Conservation (phyloP, 495 filamentous ascomycete genomes). For the Penicillium dipodomyicola region DNA sequence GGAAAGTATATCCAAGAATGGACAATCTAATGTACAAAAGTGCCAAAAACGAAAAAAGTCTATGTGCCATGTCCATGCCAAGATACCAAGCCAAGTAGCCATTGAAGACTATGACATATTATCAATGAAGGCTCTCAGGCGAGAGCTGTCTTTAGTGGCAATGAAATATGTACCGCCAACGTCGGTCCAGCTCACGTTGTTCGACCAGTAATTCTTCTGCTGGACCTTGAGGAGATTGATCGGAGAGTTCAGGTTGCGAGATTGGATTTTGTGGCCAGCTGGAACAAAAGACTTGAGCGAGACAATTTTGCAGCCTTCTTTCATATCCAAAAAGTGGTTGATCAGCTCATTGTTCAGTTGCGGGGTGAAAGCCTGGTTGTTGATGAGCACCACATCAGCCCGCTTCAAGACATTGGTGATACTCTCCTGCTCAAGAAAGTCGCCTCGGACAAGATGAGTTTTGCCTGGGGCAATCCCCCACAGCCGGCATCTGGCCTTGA, state of each 20-base stretch:
- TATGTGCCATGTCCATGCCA: conserved; percentile 7
- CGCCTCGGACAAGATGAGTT: conserved; percentile 77
- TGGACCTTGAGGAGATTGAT: conserved; percentile 75
- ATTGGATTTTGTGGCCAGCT: conserved; percentile 63
- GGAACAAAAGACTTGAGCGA: conserved; percentile 80
- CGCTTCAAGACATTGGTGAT: conserved; percentile 71
- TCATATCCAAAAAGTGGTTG: conserved; percentile 90
- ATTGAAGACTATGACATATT: conserved; percentile 26
- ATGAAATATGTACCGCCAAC: conserved; percentile 82
- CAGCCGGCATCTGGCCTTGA: conserved; percentile 74
- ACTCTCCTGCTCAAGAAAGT: conserved; percentile 72
- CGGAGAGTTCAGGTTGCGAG: conserved; percentile 68
- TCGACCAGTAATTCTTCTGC: conserved; percentile 72
- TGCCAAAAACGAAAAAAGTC: conserved; percentile 12
- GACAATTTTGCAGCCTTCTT: conserved; percentile 85
- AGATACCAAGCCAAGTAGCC: neutral
- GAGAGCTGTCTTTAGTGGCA: conserved; percentile 72
- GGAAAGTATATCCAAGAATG: conserved; percentile 23
- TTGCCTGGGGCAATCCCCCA: conserved; percentile 83
- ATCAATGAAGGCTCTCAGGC: conserved; percentile 48
- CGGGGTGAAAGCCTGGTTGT: conserved; percentile 92
- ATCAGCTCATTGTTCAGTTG: conserved; percentile 81
- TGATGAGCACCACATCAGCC: conserved; percentile 91
- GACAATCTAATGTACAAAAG: conserved; percentile 24
- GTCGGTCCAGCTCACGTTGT: conserved; percentile 89